phyloP scores from a whole-genome alignment of 495 filamentous ascomycete species.

The Achaetomiella virescens region DNA sequence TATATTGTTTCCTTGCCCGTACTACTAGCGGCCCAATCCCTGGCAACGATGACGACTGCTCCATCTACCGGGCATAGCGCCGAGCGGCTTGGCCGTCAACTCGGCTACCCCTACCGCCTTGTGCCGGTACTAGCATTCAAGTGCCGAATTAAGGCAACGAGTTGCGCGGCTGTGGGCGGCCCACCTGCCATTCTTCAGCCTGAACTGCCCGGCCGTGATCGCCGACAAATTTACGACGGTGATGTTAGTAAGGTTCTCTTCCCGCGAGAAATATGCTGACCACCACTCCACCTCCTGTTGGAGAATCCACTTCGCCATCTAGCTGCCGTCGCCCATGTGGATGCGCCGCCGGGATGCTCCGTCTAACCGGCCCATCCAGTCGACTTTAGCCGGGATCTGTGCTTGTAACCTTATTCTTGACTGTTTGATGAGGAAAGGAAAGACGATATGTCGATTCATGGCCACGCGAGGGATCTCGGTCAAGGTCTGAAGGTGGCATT shows the following conservation, averaged over 20 bases:
- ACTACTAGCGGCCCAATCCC: too few species aligned
- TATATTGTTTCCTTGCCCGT: not conserved
- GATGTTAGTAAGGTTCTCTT: too few species aligned
- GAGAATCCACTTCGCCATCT: not conserved
- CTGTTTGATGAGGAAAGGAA: too few species aligned
- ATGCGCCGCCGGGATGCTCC: not conserved
- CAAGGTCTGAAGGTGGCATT: too few species aligned
- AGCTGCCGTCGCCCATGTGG: not conserved
- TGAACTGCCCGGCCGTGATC: not conserved
- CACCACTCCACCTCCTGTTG: not conserved
- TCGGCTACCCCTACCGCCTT: not conserved
- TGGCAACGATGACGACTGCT: too few species aligned
- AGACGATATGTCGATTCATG: too few species aligned
- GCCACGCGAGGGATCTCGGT: too few species aligned
- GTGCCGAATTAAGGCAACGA: not conserved
- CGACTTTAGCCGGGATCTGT: not conserved
- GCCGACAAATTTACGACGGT: not conserved
- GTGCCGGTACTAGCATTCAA: not conserved
- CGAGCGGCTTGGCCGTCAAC: conserved; percentile 1
- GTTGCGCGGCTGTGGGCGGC: not conserved
- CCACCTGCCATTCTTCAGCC: conserved; percentile 1
- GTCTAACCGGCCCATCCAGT: not conserved
- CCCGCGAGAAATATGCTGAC: not conserved
- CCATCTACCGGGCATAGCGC: not conserved
- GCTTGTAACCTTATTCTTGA: not conserved